A percentile compares a stretch with the other conserved stretches of the same genome.
Conservation (phyloP, 805 yeast genomes). For the Grigorovia transvaalensis region DNA sequence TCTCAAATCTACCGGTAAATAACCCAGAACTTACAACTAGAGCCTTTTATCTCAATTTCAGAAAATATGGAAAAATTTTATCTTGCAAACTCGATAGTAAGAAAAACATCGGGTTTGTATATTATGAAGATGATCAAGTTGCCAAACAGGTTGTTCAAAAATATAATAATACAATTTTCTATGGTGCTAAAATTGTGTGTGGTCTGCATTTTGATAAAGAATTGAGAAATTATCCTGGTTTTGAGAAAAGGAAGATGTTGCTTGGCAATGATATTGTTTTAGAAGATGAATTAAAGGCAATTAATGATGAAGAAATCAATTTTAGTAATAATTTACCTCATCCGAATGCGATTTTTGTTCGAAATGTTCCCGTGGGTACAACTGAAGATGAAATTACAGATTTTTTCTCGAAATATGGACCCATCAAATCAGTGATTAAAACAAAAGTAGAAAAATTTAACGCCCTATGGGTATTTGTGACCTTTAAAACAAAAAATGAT, state of each 20-base stretch:
- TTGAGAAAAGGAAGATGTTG: slow-evolving; percentile 19
- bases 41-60: slow-evolving; percentile 41
- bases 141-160: slow-evolving; percentile 31
- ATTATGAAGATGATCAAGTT: slow-evolving; percentile 29
- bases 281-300: slow-evolving; percentile 7
- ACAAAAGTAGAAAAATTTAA: slow-evolving; percentile 19
- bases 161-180: slow-evolving; percentile 24
- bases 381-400: slow-evolving; percentile 23
- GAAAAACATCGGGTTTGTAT: slow-evolving; percentile 35
- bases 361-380: slow-evolving; percentile 26
- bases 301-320: slow-evolving; percentile 2
- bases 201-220: slow-evolving; percentile 34
- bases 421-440: slow-evolving; percentile 28
- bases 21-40: slow-evolving; percentile 32
- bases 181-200: slow-evolving; percentile 29
- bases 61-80: slow-evolving; percentile 35
- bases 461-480: slow-evolving; percentile 33
- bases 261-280: slow-evolving; percentile 20
- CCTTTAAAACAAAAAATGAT: slow-evolving; percentile 30
- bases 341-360: slow-evolving; percentile 28
- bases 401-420: slow-evolving; percentile 25
- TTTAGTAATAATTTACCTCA: slow-evolving; percentile 11
- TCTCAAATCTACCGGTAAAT: slow-evolving; percentile 37
- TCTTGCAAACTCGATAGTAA: slow-evolving; percentile 34
- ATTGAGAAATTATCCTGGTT: slow-evolving; percentile 26